Evolutionary conservation across 208 protist genomes (phyloP).

Genomic region (Wallacemonas sp.): DNA sequence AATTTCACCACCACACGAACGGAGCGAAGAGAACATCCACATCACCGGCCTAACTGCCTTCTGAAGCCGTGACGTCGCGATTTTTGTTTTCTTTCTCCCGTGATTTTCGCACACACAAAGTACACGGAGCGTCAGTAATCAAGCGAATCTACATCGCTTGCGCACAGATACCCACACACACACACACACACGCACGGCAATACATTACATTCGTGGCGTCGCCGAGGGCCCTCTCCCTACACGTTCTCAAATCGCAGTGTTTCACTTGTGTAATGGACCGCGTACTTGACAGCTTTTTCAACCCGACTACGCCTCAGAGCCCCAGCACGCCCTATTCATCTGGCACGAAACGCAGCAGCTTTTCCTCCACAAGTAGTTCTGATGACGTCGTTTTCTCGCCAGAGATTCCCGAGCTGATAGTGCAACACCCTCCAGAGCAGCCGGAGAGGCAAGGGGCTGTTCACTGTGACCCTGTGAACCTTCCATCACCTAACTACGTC

Average conservation of each 20-base stretch:
- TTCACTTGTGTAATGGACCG: not conserved
- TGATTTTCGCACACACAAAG: no score
- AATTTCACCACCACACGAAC: no score
- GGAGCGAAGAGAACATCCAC: no score
- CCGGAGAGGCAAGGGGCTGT: not conserved
- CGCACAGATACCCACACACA: not conserved
- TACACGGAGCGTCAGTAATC: no score
- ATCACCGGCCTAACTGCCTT: no score
- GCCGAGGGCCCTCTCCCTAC: no score
- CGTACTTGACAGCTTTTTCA: slow-evolving; percentile 13
- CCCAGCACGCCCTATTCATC: not conserved
- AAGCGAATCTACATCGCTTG: not conserved
- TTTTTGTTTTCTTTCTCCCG: no score
- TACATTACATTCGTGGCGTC: not conserved
- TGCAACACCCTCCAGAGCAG: not conserved
- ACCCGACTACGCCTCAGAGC: slow-evolving; percentile 8
- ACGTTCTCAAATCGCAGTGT: no score
- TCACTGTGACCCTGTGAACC: not conserved
- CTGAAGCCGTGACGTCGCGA: no score
- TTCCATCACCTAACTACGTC: not conserved
- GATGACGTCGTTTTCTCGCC: not conserved
- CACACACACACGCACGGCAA: slow-evolving; percentile 1
- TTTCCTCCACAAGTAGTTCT: not conserved
- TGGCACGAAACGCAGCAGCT: not conserved
- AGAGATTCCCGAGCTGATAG: slow-evolving; percentile 9